Base-by-base conservation (phyloP, 75 land plant species). In the Larix kaempferi region DNA sequence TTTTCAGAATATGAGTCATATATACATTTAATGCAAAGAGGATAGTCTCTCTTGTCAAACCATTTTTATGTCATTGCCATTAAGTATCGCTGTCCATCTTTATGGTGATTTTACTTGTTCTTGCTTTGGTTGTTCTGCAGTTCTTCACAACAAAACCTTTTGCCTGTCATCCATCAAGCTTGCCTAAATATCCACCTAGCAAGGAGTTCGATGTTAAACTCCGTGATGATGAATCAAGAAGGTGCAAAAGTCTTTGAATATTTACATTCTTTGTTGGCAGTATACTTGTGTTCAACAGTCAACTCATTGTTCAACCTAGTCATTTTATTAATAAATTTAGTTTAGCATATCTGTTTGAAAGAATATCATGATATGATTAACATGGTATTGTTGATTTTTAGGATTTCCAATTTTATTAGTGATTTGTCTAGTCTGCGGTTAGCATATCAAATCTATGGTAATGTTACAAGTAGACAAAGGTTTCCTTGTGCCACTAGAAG, bases 171-270 rank as follows among this genome's bases (percentile, higher is more conserved):
- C 97, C 98, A 57, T 90, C 98, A 79, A 94, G 91, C 79, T 85
- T 95, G 85, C 98, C 98, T 5, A 92, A 86, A 76, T 95, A 95
- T 87, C 94, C 98, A 76, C 96, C 98, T 10, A 91, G 98, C 86
- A 95, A 95, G 77, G 98, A 95, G 78, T 90, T 94, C 87, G 98
- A 94, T 84, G 98, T 92, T 60, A 95, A 95, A 83, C 57, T 88
- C 57, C 80, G 98, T 49, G 98, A 95, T 82, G 98, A 95, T 55
- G 98, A 93, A 81, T 90, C 92, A 59, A 82, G 98, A 86, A 89
- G 98, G 98, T 94, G 66, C 39, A 29, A 16, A 35, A 10, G 19
- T 21, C 16, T 13, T 26, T 73, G 33, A 16, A 15, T 56, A 26
- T 74, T 29, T 59, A n/a, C 7, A 49, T 65, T 35, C 6, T 33